A percentile compares a stretch with the other conserved stretches of the same genome.
Conservation (phyloP, 768 basidiomycete genomes). For the Tylopilus vinaceipallidus region DNA sequence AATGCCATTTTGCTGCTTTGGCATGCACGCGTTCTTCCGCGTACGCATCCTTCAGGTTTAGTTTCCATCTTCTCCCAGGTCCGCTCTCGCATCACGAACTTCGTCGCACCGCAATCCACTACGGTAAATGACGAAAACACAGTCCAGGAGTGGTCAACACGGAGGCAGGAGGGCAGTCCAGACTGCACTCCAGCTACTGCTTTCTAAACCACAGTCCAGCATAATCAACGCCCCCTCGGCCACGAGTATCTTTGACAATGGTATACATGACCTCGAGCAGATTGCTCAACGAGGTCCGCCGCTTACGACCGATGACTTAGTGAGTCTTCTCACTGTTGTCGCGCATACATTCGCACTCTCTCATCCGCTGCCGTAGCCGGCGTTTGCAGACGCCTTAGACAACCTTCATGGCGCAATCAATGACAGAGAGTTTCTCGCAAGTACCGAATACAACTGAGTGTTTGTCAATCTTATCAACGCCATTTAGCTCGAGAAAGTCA, state of each 20-base stretch:
- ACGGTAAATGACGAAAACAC: constrained; percentile 8
- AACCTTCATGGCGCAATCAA: constrained; percentile 45
- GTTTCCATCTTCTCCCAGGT: background rate
- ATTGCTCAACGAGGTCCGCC: constrained; percentile 27
- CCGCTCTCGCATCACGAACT: background rate
- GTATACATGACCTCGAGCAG: constrained; percentile 28
- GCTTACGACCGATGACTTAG: constrained; percentile 27
- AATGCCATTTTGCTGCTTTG: constrained; percentile 3
- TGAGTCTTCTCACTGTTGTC: constrained; percentile 11
- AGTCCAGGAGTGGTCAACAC: background rate
- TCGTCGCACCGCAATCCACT: background rate
- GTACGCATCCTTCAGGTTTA: background rate
- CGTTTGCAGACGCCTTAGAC: constrained; percentile 46
- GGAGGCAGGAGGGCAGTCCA: background rate
- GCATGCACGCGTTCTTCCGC: background rate
- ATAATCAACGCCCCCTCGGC: background rate
- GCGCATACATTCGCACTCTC: background rate
- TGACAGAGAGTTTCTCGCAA: constrained; percentile 60
- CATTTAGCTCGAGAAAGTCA: constrained; percentile 57
- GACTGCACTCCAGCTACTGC: constrained; percentile 11
- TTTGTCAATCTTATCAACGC: constrained; percentile 5
- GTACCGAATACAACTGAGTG: constrained; percentile 17
- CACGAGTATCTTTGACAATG: constrained; percentile 9
- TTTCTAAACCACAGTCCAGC: constrained; percentile 11
- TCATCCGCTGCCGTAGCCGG: constrained; percentile 37